These are phyloP conservation scores for Fomitopsis betulina DNA, from an alignment of 1,284 basidiomycete genomes.

Conservation along the genomic window DNA sequence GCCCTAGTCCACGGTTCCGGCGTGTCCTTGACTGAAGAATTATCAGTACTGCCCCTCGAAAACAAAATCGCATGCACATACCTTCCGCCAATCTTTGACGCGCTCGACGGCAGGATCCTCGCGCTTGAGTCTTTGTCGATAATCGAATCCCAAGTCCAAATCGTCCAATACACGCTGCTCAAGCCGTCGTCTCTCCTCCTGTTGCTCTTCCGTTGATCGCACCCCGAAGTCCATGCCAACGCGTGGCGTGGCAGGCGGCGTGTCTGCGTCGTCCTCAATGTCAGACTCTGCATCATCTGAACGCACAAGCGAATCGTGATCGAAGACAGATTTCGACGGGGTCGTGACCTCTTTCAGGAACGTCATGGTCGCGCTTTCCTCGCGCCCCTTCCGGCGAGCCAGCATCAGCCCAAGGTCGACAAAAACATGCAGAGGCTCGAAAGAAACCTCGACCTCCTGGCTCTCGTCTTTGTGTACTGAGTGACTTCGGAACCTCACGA, in stretches of 20 bases:
- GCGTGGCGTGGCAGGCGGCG: slow-evolving; percentile 35
- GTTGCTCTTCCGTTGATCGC: slow-evolving; percentile 27
- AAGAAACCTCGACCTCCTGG: slow-evolving; percentile 31
- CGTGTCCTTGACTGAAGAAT: neutral
- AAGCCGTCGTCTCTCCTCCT: slow-evolving; percentile 37
- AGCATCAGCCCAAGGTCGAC: slow-evolving; percentile 57
- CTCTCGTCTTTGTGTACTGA: slow-evolving; percentile 6
- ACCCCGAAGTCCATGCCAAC: slow-evolving; percentile 12
- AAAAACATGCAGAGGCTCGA: slow-evolving; percentile 69
- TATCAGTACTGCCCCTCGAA: neutral
- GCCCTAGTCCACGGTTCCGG: slow-evolving; percentile 1
- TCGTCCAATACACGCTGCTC: slow-evolving; percentile 53
- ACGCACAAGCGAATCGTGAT: neutral
- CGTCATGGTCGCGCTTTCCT: slow-evolving; percentile 28
- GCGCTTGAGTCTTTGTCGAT: slow-evolving; percentile 24
- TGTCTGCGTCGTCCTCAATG: slow-evolving; percentile 24
- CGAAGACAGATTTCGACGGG: neutral
- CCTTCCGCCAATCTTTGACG: slow-evolving; percentile 14
- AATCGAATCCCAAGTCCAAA: slow-evolving; percentile 46
- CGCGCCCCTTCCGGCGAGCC: slow-evolving; percentile 30
- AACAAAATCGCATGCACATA: slow-evolving; percentile 9
- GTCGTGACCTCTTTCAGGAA: slow-evolving; percentile 35
- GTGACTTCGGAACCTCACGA: slow-evolving; percentile 15
- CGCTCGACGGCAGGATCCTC: slow-evolving; percentile 2
- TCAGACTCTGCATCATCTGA: neutral